These are phyloP conservation scores for Nigrospora oryzae DNA, from an alignment of 2,329 filamentous ascomycete species.

Conservation along the genomic window DNA sequence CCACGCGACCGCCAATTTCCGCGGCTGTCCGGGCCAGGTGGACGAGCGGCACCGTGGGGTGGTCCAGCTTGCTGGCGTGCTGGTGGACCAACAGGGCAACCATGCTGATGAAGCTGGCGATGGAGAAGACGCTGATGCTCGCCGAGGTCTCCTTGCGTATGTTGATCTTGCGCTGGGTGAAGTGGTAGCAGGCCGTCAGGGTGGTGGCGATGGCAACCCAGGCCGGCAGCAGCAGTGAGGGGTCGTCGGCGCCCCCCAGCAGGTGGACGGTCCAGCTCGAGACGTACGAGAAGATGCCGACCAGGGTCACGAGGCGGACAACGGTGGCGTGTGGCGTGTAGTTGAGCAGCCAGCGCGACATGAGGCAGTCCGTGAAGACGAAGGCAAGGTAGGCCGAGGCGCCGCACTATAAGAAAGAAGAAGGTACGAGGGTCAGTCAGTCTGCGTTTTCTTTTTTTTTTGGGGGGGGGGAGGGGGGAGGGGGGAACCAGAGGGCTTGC, in stretches of 20 bases:
- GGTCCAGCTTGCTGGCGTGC: slow-evolving; percentile 52
- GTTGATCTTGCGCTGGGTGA: slow-evolving; percentile 70
- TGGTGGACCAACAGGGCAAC: slow-evolving; percentile 58
- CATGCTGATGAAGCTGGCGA: slow-evolving; percentile 71
- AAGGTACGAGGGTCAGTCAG: background rate
- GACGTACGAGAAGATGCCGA: slow-evolving; percentile 65
- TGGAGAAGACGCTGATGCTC: slow-evolving; percentile 69
- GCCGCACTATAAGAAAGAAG: slow-evolving; percentile 47
- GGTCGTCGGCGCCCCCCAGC: slow-evolving; percentile 61
- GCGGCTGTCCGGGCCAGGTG: slow-evolving; percentile 19
- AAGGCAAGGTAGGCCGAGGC: slow-evolving; percentile 72
- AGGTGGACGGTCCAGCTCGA: slow-evolving; percentile 65
- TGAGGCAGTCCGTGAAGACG: slow-evolving; percentile 77
- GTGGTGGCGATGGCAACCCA: slow-evolving; percentile 73
- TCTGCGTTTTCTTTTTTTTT: too few relatives aligned
- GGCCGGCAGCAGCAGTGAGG: slow-evolving; percentile 62
- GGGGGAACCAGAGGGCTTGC: too few relatives aligned
- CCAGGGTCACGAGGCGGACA: slow-evolving; percentile 69
- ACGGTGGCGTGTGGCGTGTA: slow-evolving; percentile 77
- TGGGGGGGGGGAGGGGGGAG: too few relatives aligned
- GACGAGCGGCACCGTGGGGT: slow-evolving; percentile 51
- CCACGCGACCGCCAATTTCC: slow-evolving; percentile 3
- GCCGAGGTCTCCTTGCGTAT: slow-evolving; percentile 73
- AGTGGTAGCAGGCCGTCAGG: slow-evolving; percentile 66
- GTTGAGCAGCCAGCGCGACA: slow-evolving; percentile 79